These are phyloP conservation scores for Somion occarium DNA, from an alignment of 1,284 basidiomycete genomes.

Conservation along the genomic window DNA sequence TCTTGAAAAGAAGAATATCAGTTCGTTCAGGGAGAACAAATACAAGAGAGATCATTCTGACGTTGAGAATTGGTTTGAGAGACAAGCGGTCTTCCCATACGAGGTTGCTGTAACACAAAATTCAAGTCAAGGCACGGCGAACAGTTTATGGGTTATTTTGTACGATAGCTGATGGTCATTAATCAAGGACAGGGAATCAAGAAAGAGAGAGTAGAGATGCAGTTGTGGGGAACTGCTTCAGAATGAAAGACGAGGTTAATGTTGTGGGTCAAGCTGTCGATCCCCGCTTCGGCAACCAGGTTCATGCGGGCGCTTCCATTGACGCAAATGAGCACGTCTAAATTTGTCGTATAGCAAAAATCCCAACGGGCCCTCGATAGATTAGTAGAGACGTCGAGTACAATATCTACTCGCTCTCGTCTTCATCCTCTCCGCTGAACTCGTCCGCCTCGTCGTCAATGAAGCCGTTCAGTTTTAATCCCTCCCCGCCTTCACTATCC, in stretches of 20 bases:
- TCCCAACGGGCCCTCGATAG: background rate
- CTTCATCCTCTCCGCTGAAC: slow-evolving; percentile 52
- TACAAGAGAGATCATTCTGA: slow-evolving; percentile 10
- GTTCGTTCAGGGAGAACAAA: background rate
- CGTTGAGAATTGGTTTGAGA: slow-evolving; percentile 8
- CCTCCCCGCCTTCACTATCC: slow-evolving; percentile 31
- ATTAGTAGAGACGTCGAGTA: background rate
- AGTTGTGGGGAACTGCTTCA: background rate
- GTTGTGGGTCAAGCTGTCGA: background rate
- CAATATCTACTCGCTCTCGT: slow-evolving; percentile 38
- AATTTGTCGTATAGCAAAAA: too few relatives aligned
- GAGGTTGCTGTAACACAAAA: slow-evolving; percentile 3
- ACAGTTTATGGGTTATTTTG: too few relatives aligned
- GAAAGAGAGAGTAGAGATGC: background rate
- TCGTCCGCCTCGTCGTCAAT: slow-evolving; percentile 76
- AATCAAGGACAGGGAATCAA: background rate
- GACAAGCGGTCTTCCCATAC: slow-evolving; percentile 18
- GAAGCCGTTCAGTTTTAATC: slow-evolving; percentile 53
- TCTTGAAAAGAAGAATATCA: slow-evolving; percentile 12
- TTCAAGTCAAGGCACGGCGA: too few relatives aligned
- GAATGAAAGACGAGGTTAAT: background rate
- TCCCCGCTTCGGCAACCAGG: background rate
- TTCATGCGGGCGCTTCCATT: background rate
- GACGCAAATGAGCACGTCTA: too few relatives aligned
- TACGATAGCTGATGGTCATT: too few relatives aligned